Percentiles rank a stretch among this genome's conserved stretches.
Conservation (phyloP, 371 early-diverging fungal species). For the Apophysomyces trapeziformis region DNA sequence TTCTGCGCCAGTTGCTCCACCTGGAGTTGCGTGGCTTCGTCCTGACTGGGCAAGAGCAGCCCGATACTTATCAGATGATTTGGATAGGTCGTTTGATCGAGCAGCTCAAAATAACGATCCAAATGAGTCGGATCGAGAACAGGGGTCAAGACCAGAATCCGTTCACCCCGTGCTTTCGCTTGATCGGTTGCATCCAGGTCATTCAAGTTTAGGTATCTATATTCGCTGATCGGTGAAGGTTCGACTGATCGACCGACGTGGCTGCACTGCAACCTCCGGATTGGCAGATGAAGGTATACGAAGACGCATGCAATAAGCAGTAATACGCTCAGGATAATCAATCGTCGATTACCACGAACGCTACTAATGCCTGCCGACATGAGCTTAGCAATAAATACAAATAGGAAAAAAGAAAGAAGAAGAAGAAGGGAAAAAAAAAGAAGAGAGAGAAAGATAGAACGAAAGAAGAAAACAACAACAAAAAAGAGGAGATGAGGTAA, state of each 20-base stretch:
- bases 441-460: background rate
- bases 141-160: conserved; percentile 46
- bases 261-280: conserved; percentile 15
- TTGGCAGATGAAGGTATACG: conserved; percentile 13
- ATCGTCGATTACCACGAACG: conserved; percentile 22
- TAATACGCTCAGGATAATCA: conserved; percentile 13
- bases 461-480: background rate
- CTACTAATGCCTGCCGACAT: conserved; percentile 9
- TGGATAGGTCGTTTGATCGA: conserved; percentile 46
- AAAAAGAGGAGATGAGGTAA: too few relatives aligned
- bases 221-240: background rate
- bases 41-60: conserved; percentile 32
- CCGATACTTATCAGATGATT: conserved; percentile 47
- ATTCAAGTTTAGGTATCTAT: conserved; percentile 25
- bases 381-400: conserved; percentile 1
- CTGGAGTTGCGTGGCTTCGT: conserved; percentile 38
- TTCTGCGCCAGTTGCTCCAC: background rate
- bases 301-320: conserved; percentile 12
- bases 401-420: conserved; percentile 16
- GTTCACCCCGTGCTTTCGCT: conserved; percentile 15
- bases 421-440: conserved; percentile 12
- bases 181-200: conserved; percentile 21
- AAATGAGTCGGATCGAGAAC: conserved; percentile 35
- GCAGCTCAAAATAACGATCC: conserved; percentile 46
- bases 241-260: conserved; percentile 1